Evolutionary conservation across 2,329 filamentous ascomycete genomes (phyloP).

Genomic region (Pseudogymnoascus sp.): DNA sequence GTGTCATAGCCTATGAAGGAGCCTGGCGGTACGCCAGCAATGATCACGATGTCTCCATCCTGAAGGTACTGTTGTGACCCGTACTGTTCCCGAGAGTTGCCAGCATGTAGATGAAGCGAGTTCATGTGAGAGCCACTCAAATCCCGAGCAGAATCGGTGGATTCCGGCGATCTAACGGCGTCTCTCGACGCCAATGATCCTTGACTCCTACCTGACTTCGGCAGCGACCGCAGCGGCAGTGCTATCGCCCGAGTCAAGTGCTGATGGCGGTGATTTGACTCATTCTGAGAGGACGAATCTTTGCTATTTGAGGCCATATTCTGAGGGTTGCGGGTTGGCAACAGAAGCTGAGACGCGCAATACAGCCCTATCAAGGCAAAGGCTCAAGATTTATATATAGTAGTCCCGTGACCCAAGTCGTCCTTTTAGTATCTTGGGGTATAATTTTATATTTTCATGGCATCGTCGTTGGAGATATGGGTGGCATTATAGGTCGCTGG

Average conservation of each 20-base stretch:
- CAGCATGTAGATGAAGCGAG: conserved; percentile 33
- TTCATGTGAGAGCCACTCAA: conserved; percentile 30
- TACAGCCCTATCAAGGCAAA: background rate
- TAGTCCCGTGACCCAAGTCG: conserved; percentile 29
- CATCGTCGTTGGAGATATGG: background rate
- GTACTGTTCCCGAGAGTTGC: conserved; percentile 14
- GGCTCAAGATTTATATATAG: conserved; percentile 30
- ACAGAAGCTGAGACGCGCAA: background rate
- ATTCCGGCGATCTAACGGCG: background rate
- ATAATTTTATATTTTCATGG: background rate
- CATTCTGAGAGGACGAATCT: background rate
- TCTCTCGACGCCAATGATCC: background rate
- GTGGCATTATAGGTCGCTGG: background rate
- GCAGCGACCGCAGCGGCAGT: background rate
- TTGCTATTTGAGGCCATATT: background rate
- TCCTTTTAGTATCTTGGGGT: background rate
- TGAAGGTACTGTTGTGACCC: conserved; percentile 24
- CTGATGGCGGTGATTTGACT: background rate
- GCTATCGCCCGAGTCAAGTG: background rate
- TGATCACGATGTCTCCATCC: conserved; percentile 41
- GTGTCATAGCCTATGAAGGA: conserved; percentile 26
- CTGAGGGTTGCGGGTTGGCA: background rate
- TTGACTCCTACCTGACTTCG: background rate
- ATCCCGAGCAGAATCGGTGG: background rate
- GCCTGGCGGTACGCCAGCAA: conserved; percentile 40